A percentile compares a stretch with the other conserved stretches of the same genome.
phyloP scores from a whole-genome alignment of 352 stramenopile species.

The Pythium graminicola region DNA sequence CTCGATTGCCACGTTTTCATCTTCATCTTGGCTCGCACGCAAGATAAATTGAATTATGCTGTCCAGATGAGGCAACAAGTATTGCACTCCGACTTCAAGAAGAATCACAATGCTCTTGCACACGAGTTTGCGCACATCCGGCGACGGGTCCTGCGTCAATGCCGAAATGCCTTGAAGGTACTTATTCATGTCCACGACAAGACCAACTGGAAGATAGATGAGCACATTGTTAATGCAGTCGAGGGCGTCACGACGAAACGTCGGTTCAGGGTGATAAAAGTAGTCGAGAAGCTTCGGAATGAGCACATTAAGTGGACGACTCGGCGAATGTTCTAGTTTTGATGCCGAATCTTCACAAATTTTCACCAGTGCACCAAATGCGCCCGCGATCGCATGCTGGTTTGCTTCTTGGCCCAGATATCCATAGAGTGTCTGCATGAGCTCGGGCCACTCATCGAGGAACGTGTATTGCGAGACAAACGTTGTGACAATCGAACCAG shows the following conservation, averaged over 20 bases:
- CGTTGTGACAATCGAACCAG: conserved; percentile 73
- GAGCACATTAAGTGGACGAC: conserved; percentile 78
- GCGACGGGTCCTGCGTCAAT: conserved; percentile 76
- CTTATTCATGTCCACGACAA: conserved; percentile 88
- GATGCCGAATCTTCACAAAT: conserved; percentile 87
- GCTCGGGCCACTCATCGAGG: conserved; percentile 83
- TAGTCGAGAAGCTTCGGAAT: conserved; percentile 87
- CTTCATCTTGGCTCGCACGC: conserved; percentile 75
- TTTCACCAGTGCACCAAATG: conserved; percentile 83
- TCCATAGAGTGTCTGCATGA: conserved; percentile 64
- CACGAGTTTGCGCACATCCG: conserved; percentile 79
- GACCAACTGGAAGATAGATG: conserved; percentile 80
- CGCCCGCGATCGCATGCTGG: conserved; percentile 61
- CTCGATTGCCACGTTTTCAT: conserved; percentile 84
- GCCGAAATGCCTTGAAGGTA: conserved; percentile 87
- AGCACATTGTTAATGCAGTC: conserved; percentile 89
- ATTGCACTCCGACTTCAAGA: conserved; percentile 85
- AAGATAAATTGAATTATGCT: conserved; percentile 91
- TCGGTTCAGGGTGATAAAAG: conserved; percentile 73
- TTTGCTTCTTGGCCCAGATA: conserved; percentile 61
- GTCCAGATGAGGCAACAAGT: conserved; percentile 83
- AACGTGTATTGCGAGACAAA: conserved; percentile 86
- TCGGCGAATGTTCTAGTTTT: conserved; percentile 86
- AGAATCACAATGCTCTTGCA: conserved; percentile 90
- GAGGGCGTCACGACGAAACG: conserved; percentile 79